Conservation (phyloP, 495 filamentous ascomycete genomes). For the Cairneyella variabilis region DNA sequence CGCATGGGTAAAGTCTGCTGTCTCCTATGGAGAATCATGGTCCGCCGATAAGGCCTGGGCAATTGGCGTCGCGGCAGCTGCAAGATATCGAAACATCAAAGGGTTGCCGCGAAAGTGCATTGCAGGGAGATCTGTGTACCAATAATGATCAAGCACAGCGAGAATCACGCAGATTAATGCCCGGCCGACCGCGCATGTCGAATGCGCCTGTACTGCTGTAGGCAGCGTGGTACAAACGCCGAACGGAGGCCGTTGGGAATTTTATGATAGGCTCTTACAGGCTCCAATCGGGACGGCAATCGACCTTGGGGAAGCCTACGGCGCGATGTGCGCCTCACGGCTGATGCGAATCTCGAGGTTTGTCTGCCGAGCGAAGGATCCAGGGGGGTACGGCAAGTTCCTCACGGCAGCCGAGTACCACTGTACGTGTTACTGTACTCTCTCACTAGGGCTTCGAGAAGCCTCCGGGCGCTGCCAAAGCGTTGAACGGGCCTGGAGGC, state of each 20-base stretch:
- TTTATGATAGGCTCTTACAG: slow-evolving; percentile 5
- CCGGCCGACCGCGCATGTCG: slow-evolving; percentile 8
- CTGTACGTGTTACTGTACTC: background rate
- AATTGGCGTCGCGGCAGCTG: background rate
- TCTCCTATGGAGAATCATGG: background rate
- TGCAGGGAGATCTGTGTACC: background rate
- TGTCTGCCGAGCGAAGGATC: slow-evolving; percentile 7
- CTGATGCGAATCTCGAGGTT: slow-evolving; percentile 1
- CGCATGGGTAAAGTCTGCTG: background rate
- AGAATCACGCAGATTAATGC: slow-evolving; percentile 9
- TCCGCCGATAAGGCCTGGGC: background rate
- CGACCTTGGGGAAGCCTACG: slow-evolving; percentile 8
- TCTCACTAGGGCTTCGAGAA: slow-evolving; percentile 1
- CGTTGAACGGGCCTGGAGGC: slow-evolving; percentile 13
- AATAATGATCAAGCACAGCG: slow-evolving; percentile 3
- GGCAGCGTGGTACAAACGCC: background rate
- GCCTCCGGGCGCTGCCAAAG: background rate
- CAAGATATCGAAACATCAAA: background rate
- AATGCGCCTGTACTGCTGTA: background rate
- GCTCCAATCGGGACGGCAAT: slow-evolving; percentile 15
- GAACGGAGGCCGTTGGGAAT: background rate
- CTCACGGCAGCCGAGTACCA: background rate
- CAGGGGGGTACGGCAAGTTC: background rate
- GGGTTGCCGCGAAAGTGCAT: slow-evolving; percentile 6
- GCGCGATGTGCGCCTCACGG: background rate